Evolutionary conservation across 2,329 filamentous ascomycete species (phyloP).

Genomic region (Claviceps purpurea): DNA sequence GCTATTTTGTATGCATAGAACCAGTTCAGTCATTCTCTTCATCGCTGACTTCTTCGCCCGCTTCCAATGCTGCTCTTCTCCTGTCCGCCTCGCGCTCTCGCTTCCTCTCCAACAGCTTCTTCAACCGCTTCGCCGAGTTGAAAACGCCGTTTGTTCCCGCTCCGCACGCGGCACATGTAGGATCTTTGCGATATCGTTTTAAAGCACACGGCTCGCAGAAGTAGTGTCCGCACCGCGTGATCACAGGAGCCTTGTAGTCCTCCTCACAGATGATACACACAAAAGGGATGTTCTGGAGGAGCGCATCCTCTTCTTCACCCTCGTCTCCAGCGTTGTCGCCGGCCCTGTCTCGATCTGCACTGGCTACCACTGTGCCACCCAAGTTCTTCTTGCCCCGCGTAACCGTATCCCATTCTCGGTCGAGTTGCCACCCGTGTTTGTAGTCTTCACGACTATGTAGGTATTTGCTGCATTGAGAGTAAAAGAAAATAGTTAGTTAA

Average conservation of each 20-base stretch:
- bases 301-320: conserved; percentile 46
- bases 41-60: conserved; percentile 35
- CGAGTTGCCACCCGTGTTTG: conserved; percentile 90
- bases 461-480: conserved; percentile 40
- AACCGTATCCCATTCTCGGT: conserved; percentile 82
- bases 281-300: conserved; percentile 78
- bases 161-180: conserved; percentile 75
- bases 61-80: conserved; percentile 38
- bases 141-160: conserved; percentile 81
- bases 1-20: neutral
- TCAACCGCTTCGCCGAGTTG: conserved; percentile 72
- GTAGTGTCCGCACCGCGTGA: conserved; percentile 89
- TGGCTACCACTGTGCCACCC: conserved; percentile 48
- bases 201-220: conserved; percentile 89
- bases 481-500: conserved; percentile 1
- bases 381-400: conserved; percentile 56
- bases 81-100: conserved; percentile 44
- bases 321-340: conserved; percentile 33
- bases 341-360: conserved; percentile 33
- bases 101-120: conserved; percentile 67
- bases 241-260: conserved; percentile 63
- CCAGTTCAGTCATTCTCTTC: conserved; percentile 19
- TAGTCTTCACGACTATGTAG: conserved; percentile 65
- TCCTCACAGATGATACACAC: conserved; percentile 77
- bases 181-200: conserved; percentile 73